Evolutionary conservation across 306 rosid genomes (phyloP).

Genomic region (Quercus variabilis): DNA sequence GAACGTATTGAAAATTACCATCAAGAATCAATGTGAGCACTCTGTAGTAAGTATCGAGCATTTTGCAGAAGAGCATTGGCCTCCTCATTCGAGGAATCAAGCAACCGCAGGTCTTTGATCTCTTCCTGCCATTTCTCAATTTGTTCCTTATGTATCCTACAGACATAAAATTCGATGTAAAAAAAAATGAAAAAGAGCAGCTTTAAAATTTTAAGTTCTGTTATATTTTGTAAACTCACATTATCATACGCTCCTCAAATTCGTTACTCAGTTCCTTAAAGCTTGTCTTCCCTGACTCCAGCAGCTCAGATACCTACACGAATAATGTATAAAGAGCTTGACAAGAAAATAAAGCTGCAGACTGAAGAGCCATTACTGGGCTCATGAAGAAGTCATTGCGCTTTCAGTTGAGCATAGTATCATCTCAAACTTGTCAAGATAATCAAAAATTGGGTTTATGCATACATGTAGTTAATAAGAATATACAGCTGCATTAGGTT

Average conservation of each 20-base stretch:
- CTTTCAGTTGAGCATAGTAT: neutral
- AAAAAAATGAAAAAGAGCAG: neutral
- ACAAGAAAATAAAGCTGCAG: neutral
- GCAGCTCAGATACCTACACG: conserved; percentile 68
- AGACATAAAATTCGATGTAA: neutral
- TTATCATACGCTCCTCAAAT: conserved; percentile 72
- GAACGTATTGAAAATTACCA: conserved; percentile 17
- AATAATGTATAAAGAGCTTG: conserved; percentile 2
- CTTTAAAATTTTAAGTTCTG: neutral
- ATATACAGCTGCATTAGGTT: neutral
- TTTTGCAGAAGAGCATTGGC: conserved; percentile 56
- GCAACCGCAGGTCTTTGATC: conserved; percentile 55
- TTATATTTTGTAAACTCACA: conserved; percentile 37
- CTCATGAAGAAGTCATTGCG: neutral
- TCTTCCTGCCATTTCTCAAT: conserved; percentile 86
- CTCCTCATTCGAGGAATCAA: conserved; percentile 76
- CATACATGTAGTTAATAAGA: neutral
- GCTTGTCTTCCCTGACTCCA: conserved; percentile 69
- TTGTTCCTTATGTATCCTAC: conserved; percentile 75
- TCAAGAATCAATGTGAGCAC: conserved; percentile 40
- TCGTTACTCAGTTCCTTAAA: conserved; percentile 59
- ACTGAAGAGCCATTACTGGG: neutral
- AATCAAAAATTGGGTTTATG: neutral
- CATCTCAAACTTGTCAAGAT: neutral
- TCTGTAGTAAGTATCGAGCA: conserved; percentile 66